Base-by-base conservation (phyloP, 2,329 filamentous ascomycete species). In the Cercospora sp. region DNA sequence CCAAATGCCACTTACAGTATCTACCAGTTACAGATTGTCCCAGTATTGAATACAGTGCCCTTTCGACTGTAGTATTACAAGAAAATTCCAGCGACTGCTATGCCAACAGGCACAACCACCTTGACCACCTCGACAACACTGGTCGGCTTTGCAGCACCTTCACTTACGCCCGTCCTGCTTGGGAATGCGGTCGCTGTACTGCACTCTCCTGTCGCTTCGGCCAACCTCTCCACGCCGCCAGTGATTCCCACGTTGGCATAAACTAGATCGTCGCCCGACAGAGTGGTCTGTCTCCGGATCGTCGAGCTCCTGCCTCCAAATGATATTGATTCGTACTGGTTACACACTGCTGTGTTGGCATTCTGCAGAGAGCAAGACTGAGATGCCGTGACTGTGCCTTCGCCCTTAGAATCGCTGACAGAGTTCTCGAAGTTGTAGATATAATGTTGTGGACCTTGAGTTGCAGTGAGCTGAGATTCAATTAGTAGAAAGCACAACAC, bases 171-270 rank as follows among this genome's bases (percentile, higher is more conserved):
- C 42, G 69, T 64, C 33, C 60, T 45, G 28, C 66, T 62, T 12
- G 45, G 26, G 18, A 63, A 63, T 33, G 61, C 42, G 7, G 48
- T 63, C 18, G 61, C 61, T 18, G 61, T 63, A 16, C 45, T 40
- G 48, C 68, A 71, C 12, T 58, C 33, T 7, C 63, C 61, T 4
- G 60, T 59, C 5, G 48, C 65, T 36, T 64, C 63, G 16, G 65
- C 63, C 33, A 69, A 59, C 28, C 61, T 69, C 40, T 62, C 64
- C 36, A 66, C 68, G 31, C 69, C 69, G 36, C 63, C 69, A n/a
- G 69, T 71, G 61, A 71, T 68, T 4, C 68, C 63, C n/a, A 69
- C 60, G 5, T 66, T 63, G 31, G 63, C 69, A 36, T 68, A 69
- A 26, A 63, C 61, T 10, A 55, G 20, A 26, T 62, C 60, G 16